Conservation (phyloP, 2,329 filamentous ascomycete genomes). For the Fragosphaeria purpurea region DNA sequence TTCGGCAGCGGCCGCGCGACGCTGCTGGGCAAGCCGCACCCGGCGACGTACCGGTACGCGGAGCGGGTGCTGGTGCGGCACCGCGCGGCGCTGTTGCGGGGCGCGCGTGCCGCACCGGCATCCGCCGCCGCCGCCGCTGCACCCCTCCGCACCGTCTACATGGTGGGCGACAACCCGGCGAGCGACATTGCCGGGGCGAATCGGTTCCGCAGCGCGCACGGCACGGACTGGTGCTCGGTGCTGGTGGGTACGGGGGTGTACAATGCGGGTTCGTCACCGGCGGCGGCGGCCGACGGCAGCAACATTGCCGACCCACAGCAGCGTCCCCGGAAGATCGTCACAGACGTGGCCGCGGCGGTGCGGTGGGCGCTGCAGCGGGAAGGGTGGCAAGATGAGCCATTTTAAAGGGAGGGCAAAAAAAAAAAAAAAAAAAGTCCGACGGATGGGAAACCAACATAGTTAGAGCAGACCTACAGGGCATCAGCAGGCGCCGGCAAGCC, state of each 20-base stretch:
- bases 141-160: slow-evolving; percentile 69
- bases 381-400: slow-evolving; percentile 12
- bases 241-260: slow-evolving; percentile 25
- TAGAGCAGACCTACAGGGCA: no score
- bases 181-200: slow-evolving; percentile 88
- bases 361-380: slow-evolving; percentile 22
- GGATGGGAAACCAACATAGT: not conserved
- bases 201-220: slow-evolving; percentile 53
- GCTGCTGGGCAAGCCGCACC: slow-evolving; percentile 74
- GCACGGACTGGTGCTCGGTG: slow-evolving; percentile 32
- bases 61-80: slow-evolving; percentile 61
- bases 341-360: slow-evolving; percentile 20
- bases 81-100: slow-evolving; percentile 37
- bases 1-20: slow-evolving; percentile 32
- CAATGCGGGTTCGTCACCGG: not conserved
- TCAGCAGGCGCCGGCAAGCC: no score
- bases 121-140: slow-evolving; percentile 23
- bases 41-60: slow-evolving; percentile 72
- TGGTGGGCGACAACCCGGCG: slow-evolving; percentile 86
- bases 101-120: slow-evolving; percentile 7
- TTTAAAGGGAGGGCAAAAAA: no score
- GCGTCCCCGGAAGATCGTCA: slow-evolving; percentile 17
- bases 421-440: no score
- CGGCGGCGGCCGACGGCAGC: slow-evolving; percentile 10
- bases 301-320: slow-evolving; percentile 11